Evolutionary conservation across 768 basidiomycete species (phyloP), one percentile per base, ranked within the genome.

Genomic region (Leccinum ochraceum): DNA sequence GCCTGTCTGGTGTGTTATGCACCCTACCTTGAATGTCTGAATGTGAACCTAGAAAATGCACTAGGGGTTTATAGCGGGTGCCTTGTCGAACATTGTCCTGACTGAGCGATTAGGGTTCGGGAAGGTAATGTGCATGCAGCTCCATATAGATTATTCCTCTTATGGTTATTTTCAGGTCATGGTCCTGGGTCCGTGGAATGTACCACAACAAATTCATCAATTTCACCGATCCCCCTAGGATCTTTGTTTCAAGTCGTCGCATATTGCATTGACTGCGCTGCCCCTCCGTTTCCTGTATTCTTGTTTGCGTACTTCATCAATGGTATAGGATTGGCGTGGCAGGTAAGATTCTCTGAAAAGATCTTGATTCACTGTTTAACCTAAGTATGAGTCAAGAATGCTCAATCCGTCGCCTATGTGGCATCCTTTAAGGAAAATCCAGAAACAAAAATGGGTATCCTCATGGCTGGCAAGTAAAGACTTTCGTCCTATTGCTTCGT

Each of bases 321-420:
- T 20, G 86, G 86, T 8, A 75, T 85, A 28, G 86, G 86, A 3
- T 59, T 79, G 42, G 74, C 84, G 1, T 62, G 83, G 8, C 80
- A 78, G 71, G 81, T 81, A 49, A 20, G 61, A 51, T 22, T 42
- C 52, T 42, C 60, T n/a, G 22, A 13, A 16, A 37, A 34, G 34
- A 28, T 36, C 6, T 1, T 1, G 53, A 1, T 26, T 28, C 9
- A 28, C 5, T 22, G 9, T 13, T 22, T 17, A n/a, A 22, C 13
- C 16, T 28, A n/a, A 34, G 34, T 20, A 51, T 22, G 56, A n/a
- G 16, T 62, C 39, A 65, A 90, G 85, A 86, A 90, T 61, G 88
- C 89, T 0, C 88, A 89, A 74, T 81, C 88, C 1, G 89, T 88
- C 67, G 87, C 85, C 8, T 90, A 82, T 61, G 83, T 92, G 10